These are phyloP conservation scores for Ceratobasidium sp. DNA, from an alignment of 1,284 basidiomycete genomes.

Conservation along the genomic window DNA sequence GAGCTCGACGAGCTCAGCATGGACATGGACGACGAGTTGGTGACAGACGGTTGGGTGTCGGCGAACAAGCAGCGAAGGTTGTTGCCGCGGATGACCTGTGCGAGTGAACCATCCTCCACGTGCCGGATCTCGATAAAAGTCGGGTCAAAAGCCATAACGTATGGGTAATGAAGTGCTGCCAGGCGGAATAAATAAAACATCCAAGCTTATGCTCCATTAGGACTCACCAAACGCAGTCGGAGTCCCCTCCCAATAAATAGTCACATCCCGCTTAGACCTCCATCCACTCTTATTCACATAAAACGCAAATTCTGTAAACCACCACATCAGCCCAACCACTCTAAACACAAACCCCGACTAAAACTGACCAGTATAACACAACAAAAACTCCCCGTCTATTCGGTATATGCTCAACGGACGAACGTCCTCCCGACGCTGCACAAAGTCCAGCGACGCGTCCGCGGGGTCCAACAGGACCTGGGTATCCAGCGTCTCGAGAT, in stretches of 20 bases:
- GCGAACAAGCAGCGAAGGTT: constrained; percentile 93
- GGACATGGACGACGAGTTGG: background rate
- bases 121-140: constrained; percentile 97
- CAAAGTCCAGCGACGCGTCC: constrained; percentile 71
- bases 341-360: too few relatives aligned
- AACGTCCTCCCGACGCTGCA: too few relatives aligned
- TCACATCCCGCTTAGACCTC: constrained; percentile 91
- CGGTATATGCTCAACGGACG: constrained; percentile 55
- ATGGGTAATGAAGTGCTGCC: constrained; percentile 94
- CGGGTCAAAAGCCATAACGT: constrained; percentile 96
- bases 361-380: constrained; percentile 94
- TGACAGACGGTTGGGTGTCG: constrained; percentile 88
- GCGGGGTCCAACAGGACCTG: constrained; percentile 96
- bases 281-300: constrained; percentile 98
- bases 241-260: constrained; percentile 96
- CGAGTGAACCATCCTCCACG: constrained; percentile 92
- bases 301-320: constrained; percentile 90
- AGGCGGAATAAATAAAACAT: too few relatives aligned
- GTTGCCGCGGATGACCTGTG: constrained; percentile 95
- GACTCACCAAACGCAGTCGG: constrained; percentile 92
- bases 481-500: constrained; percentile 96
- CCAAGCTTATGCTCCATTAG: too few relatives aligned
- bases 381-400: constrained; percentile 95
- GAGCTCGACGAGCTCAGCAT: constrained; percentile 57
- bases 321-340: too few relatives aligned